Evolutionary conservation across 2,329 filamentous ascomycete genomes (phyloP), one percentile per base, ranked within the genome.

Genomic region (Colletotrichum theobromicola): DNA sequence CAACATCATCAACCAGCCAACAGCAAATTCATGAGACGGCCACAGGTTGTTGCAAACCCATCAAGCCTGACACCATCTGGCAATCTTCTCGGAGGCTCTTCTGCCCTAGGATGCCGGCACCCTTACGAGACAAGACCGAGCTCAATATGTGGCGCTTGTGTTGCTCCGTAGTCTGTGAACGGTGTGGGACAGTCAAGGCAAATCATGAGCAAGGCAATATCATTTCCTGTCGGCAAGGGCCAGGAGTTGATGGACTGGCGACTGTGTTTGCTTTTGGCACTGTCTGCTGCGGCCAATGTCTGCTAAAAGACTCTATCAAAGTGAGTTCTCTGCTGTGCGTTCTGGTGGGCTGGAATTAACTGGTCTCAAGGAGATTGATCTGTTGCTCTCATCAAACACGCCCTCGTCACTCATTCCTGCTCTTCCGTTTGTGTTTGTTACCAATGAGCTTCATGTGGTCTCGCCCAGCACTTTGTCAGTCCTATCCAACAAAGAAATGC

Each of bases 61-160:
- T 61, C 79, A 89, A 90, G 80, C 90, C 93, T 79, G 90, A 95
- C 80, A 84, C 85, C 62, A 91, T 96, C 79, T 96, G 94, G 94
- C 89, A 90, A 80, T 85, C 88, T 77, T 93, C 94, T 78, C 90
- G 94, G 80, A 91, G 91, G 78, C 84, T 86, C 24, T 92, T 91
- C 81, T 90, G 90, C 85, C 91, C 91, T 30, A 89, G 89, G 77
- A 91, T 95, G 86, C 94, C 94, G 61, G 88, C 88, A 70, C 94
- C 94, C 32, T 86, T 96, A 64, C 85, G 86, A 67, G 89, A 88
- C 72, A 90, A 89, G 80, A 90, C 90, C 55, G 94, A 97, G 82
- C 85, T 94, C 77, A 90, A 93, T 55, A 96, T 96, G 94, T 95
- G 94, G 90, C 90, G 90, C 79, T 85, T 97, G 65, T 87, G 91